These are phyloP conservation scores for Lodderomyces parapsilosis DNA, from an alignment of 1,139 yeast species.

Conservation along the genomic window DNA sequence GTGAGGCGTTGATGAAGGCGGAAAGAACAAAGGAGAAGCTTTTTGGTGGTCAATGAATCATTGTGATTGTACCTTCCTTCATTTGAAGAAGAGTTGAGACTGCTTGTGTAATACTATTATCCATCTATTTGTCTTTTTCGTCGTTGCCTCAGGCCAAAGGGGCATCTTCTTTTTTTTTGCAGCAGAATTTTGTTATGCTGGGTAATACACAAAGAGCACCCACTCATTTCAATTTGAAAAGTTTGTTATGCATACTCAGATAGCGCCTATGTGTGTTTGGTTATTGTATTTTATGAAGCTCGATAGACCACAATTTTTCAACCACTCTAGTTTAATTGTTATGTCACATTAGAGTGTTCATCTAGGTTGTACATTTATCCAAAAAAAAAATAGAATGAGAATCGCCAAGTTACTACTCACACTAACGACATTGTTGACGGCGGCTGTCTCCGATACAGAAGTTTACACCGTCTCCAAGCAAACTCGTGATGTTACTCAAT, in stretches of 20 bases:
- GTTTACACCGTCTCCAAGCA: slow-evolving; percentile 1
- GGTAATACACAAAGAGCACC: not conserved
- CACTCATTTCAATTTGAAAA: no score
- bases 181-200: not conserved
- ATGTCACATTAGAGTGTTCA: not conserved
- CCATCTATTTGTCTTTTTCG: no score
- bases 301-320: not conserved
- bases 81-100: no score
- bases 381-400: not conserved
- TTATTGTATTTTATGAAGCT: not conserved
- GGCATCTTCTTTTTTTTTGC: no score
- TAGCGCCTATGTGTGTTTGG: not conserved
- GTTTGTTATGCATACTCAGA: slow-evolving; percentile 2
- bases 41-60: not conserved
- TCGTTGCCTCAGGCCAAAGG: no score
- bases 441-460: not conserved
- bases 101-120: no score
- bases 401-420: not conserved
- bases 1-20: not conserved
- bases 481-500: not conserved
- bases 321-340: not conserved
- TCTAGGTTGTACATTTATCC: not conserved
- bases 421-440: not conserved
- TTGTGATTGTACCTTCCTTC: no score
- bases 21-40: not conserved